A percentile compares a stretch with the other conserved stretches of the same genome.
Evolutionary conservation across 345 rosid genomes (phyloP).

Genomic region (Moricandia arvensis): DNA sequence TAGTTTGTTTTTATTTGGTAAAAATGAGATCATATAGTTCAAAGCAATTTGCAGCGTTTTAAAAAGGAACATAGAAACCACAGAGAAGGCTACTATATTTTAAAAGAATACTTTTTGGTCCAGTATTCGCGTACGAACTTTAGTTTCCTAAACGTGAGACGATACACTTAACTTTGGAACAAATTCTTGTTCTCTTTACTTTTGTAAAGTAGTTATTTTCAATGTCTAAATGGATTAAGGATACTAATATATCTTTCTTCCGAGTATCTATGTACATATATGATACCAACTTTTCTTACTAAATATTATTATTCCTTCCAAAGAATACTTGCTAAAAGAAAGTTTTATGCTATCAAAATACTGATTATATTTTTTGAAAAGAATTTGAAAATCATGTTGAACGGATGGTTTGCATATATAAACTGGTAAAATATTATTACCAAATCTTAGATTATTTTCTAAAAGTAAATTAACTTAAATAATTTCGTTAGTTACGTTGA

Average conservation of each 20-base stretch:
- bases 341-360: neutral
- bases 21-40: neutral
- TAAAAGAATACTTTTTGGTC: neutral
- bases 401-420: neutral
- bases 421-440: neutral
- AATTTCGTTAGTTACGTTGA: neutral
- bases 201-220: constrained; percentile 9
- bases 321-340: neutral
- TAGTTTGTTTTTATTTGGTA: neutral
- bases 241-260: neutral
- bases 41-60: neutral
- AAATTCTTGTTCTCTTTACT: constrained; percentile 29
- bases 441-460: neutral
- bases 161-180: constrained; percentile 27
- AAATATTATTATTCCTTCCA: neutral
- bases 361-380: neutral
- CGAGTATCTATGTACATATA: neutral
- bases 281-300: neutral
- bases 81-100: no score
- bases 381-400: neutral
- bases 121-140: constrained; percentile 20
- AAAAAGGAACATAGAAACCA: no score
- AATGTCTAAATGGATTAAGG: neutral
- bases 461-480: neutral
- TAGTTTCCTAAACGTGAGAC: constrained; percentile 12